Percentiles rank a stretch among this genome's conserved stretches.
These are phyloP conservation scores for slime mould (Dictyostelium discoideum) DNA, from an alignment of 78 protist species.

Conservation along the genomic window DNA sequence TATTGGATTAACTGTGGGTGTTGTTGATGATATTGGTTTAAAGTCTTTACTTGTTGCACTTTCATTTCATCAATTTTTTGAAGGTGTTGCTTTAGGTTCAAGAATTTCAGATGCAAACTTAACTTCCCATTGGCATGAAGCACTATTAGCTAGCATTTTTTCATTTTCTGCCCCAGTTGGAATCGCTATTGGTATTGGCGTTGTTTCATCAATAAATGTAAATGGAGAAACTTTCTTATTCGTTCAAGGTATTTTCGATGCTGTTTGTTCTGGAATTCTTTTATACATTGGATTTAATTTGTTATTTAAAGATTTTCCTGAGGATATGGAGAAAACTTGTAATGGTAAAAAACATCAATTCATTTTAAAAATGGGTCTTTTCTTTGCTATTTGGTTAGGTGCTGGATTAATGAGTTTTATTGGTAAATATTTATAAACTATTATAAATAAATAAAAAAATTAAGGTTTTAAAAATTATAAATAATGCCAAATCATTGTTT, in stretches of 20 bases:
- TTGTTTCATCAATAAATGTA: not conserved
- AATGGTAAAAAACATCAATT: no score
- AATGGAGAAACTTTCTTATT: conserved; percentile 3
- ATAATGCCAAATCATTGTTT: no score
- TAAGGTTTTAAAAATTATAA: no score
- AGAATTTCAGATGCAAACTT: conserved; percentile 23
- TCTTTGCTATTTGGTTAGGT: no score
- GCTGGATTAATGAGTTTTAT: no score
- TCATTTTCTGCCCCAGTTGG: conserved; percentile 78
- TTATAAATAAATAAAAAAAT: no score
- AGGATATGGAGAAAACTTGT: no score
- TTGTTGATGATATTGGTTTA: not conserved
- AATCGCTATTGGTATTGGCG: conserved; percentile 70
- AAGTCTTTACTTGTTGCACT: conserved; percentile 61
- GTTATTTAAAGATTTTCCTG: conserved; percentile 29
- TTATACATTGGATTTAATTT: conserved; percentile 46
- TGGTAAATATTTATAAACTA: no score
- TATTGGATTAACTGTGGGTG: conserved; percentile 73
- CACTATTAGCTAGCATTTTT: conserved; percentile 13
- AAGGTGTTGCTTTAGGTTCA: conserved; percentile 73
- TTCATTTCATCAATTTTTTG: conserved; percentile 78
- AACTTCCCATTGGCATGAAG: not conserved
- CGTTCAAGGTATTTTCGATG: conserved; percentile 57
- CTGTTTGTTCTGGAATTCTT: conserved; percentile 67
- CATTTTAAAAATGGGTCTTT: no score